Base-by-base conservation (phyloP, 129 eudicot species). In the Artemisia argyi region DNA sequence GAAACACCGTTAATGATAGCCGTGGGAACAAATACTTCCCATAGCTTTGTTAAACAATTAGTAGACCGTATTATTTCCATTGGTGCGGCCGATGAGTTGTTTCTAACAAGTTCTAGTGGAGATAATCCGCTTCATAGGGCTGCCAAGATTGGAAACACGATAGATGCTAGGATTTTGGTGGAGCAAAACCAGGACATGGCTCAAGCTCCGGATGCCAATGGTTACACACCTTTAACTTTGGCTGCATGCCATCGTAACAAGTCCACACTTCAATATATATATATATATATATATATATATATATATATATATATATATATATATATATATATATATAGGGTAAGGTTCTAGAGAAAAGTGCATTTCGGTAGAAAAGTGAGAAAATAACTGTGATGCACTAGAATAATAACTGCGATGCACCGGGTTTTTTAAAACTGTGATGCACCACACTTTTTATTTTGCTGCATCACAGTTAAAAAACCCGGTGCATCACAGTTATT, bases 1-100 rank as follows among this genome's bases (percentile, higher is more conserved):
- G 65, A 61, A 61, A 61, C 65, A 26, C 65, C 65, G 7, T 61
- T 61, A 61, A 61, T 61, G 65, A 61, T 61, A 26, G 65, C 65
- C 7, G 65, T 61, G 42, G 65, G 65, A 61, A 24, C 65, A 61
- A 61, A 61, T 15, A 2, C 2, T 8, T 61, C 65, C 65, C 65
- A 61, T 4, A 4, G 7, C 15, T 61, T 61, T 42, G 65, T 61
- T 17, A 26, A 26, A 28, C 19, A 61, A n/a, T 5, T 61, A n/a
- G 46, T 61, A 42, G 17, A 17, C 28, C 44, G 65, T 60, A 26
- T 60, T 7, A 18, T 60, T 24, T 17, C 39, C 16, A 13, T 12
- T 60, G 65, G 65, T 60, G 39, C 65, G 15, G 9, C 18, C 4
- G 65, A 60, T 60, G 44, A 26, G 14, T 19, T 57, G 24, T 57